These are phyloP conservation scores for Zea mays DNA, from an alignment of 176 grass and related monocot genomes.

Conservation along the genomic window DNA sequence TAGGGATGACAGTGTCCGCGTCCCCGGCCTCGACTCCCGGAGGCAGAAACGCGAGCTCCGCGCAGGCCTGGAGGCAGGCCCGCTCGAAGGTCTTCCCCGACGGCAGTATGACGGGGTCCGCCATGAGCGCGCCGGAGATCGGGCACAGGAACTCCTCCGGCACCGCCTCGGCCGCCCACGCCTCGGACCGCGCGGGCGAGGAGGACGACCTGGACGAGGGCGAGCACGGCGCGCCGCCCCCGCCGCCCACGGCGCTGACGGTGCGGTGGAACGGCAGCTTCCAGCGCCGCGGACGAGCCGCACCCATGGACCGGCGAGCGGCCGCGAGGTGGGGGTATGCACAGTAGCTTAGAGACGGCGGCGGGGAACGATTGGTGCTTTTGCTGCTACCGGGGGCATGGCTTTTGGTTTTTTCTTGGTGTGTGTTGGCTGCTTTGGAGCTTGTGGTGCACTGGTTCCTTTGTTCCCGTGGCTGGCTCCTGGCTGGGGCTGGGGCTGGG, in stretches of 20 bases:
- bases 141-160: conserved; percentile 68
- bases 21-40: conserved; percentile 30
- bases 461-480: conserved; percentile 25
- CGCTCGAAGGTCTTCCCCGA: conserved; percentile 73
- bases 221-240: conserved; percentile 19
- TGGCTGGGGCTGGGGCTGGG: too few species aligned
- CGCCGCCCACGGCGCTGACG: background rate
- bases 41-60: conserved; percentile 52
- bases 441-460: conserved; percentile 20
- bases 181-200: conserved; percentile 36
- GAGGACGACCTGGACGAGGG: conserved; percentile 5
- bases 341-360: background rate
- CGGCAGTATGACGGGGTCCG: conserved; percentile 67
- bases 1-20: conserved; percentile 47
- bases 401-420: background rate
- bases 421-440: conserved; percentile 12
- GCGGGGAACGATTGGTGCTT: conserved; percentile 18
- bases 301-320: conserved; percentile 40
- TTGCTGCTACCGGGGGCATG: background rate
- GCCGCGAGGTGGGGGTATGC: background rate
- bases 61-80: conserved; percentile 62
- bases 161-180: conserved; percentile 6
- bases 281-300: conserved; percentile 57
- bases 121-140: conserved; percentile 60
- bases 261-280: conserved; percentile 64